These are phyloP conservation scores for Diaporthe longicolla DNA, from an alignment of 2,329 filamentous ascomycete genomes.

Conservation along the genomic window DNA sequence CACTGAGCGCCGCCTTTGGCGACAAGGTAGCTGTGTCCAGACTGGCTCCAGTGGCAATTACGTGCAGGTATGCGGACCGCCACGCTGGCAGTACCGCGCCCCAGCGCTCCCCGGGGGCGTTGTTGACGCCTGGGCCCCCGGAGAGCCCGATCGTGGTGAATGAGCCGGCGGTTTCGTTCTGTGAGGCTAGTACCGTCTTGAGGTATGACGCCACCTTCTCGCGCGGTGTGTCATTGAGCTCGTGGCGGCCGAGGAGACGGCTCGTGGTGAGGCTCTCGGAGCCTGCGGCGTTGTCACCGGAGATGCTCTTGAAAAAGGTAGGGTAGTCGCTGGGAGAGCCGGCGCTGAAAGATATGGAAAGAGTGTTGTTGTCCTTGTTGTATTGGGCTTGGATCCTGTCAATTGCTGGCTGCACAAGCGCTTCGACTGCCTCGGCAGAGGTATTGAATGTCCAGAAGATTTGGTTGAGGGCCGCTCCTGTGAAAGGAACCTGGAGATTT, in stretches of 20 bases:
- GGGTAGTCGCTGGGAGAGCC: slow-evolving; percentile 1
- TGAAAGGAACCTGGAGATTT: not conserved
- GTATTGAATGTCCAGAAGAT: slow-evolving; percentile 27
- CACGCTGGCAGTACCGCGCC: slow-evolving; percentile 38
- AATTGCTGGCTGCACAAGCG: not conserved
- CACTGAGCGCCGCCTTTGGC: slow-evolving; percentile 18
- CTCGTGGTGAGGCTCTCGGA: slow-evolving; percentile 34
- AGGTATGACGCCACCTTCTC: slow-evolving; percentile 38
- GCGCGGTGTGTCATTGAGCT: slow-evolving; percentile 35
- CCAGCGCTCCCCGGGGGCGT: slow-evolving; percentile 28
- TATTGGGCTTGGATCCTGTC: not conserved
- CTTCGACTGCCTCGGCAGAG: slow-evolving; percentile 3
- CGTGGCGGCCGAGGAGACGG: slow-evolving; percentile 42
- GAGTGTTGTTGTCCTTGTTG: slow-evolving; percentile 20
- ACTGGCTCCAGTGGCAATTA: slow-evolving; percentile 6
- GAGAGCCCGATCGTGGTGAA: slow-evolving; percentile 43
- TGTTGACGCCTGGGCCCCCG: slow-evolving; percentile 36
- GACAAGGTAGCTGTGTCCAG: not conserved
- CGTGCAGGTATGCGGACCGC: slow-evolving; percentile 38
- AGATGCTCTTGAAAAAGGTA: slow-evolving; percentile 1
- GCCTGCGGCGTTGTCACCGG: not conserved
- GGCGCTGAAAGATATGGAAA: not conserved
- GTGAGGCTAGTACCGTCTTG: slow-evolving; percentile 8
- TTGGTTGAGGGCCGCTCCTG: not conserved
- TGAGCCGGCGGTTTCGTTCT: not conserved